Base-by-base conservation (phyloP, 176 grass and related monocot genomes). In the Oryza officinalis region DNA sequence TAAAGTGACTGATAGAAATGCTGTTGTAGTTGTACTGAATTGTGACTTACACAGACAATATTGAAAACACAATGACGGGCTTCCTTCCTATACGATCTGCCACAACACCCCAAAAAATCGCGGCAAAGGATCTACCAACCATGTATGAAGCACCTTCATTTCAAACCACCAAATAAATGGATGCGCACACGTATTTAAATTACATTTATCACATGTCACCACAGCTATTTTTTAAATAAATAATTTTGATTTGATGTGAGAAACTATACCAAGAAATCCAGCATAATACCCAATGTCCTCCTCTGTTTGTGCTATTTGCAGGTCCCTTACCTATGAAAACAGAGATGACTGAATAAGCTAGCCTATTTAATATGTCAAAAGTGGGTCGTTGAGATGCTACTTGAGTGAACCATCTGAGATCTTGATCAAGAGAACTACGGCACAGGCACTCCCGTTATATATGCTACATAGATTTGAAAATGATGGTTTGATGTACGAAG, bases 211-310 rank as follows among this genome's bases (percentile, higher is more conserved):
- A 65, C 28, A 4, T 9, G 17, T 22, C 11, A 65, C n/a, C 2
- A 4, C 33, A 45, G 13, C 3, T 3, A 1, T 8, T 0, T 50
- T 20, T 52, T 66, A 46, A 52, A 65, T 11, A 33, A 32, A 32
- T 32, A 32, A 74, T 18, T 12, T 6, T 49, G 15, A 85, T 49
- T 43, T 38, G 17, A 20, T 57, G 22, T 61, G 26, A 17, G 0
- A 52, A 81, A 63, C 6, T 4, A 54, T 86, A 92, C 82, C 83
- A 65, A 92, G 82, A 83, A 92, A 92, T 78, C 90, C 90, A 69
- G 86, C 86, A 69, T 92, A 92, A 69, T 78, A 86, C 64, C 90
- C 90, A 75, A 92, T 92, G 13, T 92, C 86, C 67, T 88, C 92
- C 78, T 97, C 90, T 57, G 5, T 78, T 86, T 86, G 49, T 31